Evolutionary conservation across 176 grass and related monocot genomes (phyloP), one percentile per base, ranked within the genome.

Genomic region (Ampelocalamus luodianensis): DNA sequence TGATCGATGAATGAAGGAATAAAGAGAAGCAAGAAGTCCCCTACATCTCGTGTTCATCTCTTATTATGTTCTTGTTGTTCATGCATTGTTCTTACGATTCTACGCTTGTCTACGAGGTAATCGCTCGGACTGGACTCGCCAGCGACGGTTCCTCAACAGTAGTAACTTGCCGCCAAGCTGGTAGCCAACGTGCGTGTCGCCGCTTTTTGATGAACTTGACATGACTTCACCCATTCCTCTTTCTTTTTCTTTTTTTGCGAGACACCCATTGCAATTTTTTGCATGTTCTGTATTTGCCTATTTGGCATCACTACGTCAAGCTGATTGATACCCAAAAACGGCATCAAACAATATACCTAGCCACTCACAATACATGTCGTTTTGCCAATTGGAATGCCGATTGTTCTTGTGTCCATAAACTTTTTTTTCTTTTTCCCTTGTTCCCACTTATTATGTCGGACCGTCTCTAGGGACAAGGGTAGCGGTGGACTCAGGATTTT

Each of bases 301-400:
- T 34, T 48, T 15, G 39, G 34, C 42, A 74, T 64, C 45, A 56
- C 18, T 56, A 27, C n/a, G 44, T 53, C 29, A 22, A 71, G 39
- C 1, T 15, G 32, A 43, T 5, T 37, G 7, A 20, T 51, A 61
- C 18, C 0, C 2, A n/a, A 64, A 74, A 12, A 16, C 16, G 16
- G 15, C 48, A 36, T 29, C 18, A 74, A 24, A 59, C 12, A 17
- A 20, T 36, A 26, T 11, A 37, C 60, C 60, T 38, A 6, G 11
- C 18, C 66, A 65, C 43, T 36, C 66, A 56, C 38, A 65, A 27
- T 51, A 8, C 53, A 6, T 20, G 24, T 55, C 38, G 10, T 58
- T 83, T 65, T 29, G 68, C 48, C 81, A 59, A 39, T 56, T 72
- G 72, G n/a, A 38, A 80, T 68, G 63, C 22, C 45, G 37, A 80